Evolutionary conservation across 2,329 filamentous ascomycete genomes (phyloP).

Genomic region (Ophiostoma himal-ulmi): DNA sequence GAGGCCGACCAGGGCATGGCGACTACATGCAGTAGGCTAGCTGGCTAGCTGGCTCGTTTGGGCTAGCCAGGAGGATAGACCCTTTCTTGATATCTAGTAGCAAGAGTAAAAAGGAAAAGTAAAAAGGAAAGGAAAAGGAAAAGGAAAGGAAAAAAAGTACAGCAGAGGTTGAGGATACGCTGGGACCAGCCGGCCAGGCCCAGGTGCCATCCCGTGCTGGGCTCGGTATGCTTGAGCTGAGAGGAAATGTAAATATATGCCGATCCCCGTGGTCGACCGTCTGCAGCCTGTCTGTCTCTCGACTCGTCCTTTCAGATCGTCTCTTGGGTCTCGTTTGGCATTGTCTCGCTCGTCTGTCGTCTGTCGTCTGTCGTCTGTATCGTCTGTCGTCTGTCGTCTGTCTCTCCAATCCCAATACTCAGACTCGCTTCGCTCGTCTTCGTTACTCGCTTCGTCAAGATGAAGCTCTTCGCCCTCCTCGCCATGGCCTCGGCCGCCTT

Average conservation of each 20-base stretch:
- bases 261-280: neutral
- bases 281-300: neutral
- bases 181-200: neutral
- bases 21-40: neutral
- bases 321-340: too few species aligned
- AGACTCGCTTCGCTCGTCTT: too few species aligned
- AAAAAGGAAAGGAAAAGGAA: too few species aligned
- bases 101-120: too few species aligned
- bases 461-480: slow-evolving; percentile 40
- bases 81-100: neutral
- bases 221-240: neutral
- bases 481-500: slow-evolving; percentile 36
- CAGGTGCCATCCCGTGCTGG: neutral
- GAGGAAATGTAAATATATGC: neutral
- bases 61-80: neutral
- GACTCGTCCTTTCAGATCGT: neutral
- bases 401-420: neutral
- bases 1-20: neutral
- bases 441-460: slow-evolving; percentile 23
- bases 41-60: neutral
- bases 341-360: neutral
- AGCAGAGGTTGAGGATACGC: neutral
- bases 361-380: too few species aligned
- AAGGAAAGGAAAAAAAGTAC: too few species aligned
- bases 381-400: too few species aligned